Evolutionary conservation across 169 alveolate genomes (phyloP).

Genomic region (Plasmodium inui): DNA sequence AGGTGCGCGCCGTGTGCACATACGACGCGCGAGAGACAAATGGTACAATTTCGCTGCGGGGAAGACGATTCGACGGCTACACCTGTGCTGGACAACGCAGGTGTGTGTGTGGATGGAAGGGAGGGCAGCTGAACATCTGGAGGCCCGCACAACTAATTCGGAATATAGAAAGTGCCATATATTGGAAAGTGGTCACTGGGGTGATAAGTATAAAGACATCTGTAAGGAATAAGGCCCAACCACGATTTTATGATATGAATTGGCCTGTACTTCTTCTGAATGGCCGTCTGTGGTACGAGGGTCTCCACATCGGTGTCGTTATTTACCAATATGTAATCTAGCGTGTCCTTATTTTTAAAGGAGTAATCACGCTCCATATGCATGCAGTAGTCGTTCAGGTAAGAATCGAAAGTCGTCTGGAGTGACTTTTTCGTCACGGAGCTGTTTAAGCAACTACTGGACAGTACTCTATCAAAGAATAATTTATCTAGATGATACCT

Average conservation of each 20-base stretch:
- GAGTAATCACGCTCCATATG: constrained; percentile 23
- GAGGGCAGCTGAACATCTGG: neutral
- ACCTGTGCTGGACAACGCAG: neutral
- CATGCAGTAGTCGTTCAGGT: constrained; percentile 60
- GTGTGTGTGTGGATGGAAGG: neutral
- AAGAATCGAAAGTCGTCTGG: constrained; percentile 64
- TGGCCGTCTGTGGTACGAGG: constrained; percentile 69
- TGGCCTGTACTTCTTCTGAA: constrained; percentile 21
- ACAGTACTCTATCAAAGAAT: constrained; percentile 18
- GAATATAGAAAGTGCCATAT: constrained; percentile 42
- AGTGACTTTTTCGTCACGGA: constrained; percentile 24
- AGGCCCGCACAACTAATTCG: neutral
- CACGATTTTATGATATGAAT: constrained; percentile 10
- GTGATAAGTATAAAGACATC: constrained; percentile 28
- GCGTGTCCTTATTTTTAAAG: constrained; percentile 19
- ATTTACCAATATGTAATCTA: constrained; percentile 61
- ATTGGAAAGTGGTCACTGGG: constrained; percentile 76
- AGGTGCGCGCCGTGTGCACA: neutral
- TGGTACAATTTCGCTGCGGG: neutral
- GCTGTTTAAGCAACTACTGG: constrained; percentile 41
- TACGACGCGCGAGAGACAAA: neutral
- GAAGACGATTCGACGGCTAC: neutral
- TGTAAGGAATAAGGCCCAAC: constrained; percentile 45
- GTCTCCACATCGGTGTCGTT: constrained; percentile 23
- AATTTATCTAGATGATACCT: constrained; percentile 32